phyloP scores from a whole-genome alignment of 495 filamentous ascomycete species.

The Lophium mytilinum region DNA sequence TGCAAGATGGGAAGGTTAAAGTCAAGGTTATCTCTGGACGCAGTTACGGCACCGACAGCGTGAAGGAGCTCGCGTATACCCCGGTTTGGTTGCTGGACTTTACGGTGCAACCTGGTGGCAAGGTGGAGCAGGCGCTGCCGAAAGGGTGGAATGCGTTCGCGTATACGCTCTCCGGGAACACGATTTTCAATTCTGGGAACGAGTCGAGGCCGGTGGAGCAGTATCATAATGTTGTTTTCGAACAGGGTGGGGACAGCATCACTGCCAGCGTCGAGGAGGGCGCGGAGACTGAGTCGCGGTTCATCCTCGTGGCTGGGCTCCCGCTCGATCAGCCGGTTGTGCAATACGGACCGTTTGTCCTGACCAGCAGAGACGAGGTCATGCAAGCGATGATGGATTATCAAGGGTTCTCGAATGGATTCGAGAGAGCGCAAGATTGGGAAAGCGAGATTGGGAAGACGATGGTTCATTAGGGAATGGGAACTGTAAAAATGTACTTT shows the following conservation, averaged over 20 bases:
- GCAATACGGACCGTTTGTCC: slow-evolving; percentile 93
- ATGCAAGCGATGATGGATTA: slow-evolving; percentile 87
- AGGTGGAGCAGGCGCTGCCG: slow-evolving; percentile 64
- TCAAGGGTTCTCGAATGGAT: slow-evolving; percentile 76
- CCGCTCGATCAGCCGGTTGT: slow-evolving; percentile 87
- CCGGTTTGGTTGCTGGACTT: slow-evolving; percentile 91
- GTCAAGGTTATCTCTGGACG: slow-evolving; percentile 88
- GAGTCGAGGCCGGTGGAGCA: slow-evolving; percentile 51
- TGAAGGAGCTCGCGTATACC: slow-evolving; percentile 87
- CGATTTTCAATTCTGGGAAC: slow-evolving; percentile 54
- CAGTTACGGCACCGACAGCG: slow-evolving; percentile 71
- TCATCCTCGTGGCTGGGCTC: slow-evolving; percentile 77
- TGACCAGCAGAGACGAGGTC: slow-evolving; percentile 76
- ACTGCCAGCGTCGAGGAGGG: slow-evolving; percentile 58
- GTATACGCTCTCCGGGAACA: slow-evolving; percentile 67
- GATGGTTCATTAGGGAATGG: slow-evolving; percentile 36
- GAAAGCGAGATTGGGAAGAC: slow-evolving; percentile 87
- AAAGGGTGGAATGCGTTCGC: slow-evolving; percentile 85
- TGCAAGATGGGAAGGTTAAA: slow-evolving; percentile 62
- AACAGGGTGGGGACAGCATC: slow-evolving; percentile 66
- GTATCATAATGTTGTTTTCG: slow-evolving; percentile 88
- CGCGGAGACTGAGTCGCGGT: slow-evolving; percentile 56
- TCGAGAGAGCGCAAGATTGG: slow-evolving; percentile 80
- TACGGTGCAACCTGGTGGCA: slow-evolving; percentile 70
- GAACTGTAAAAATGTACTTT: neutral